Evolutionary conservation across 2,329 filamentous ascomycete genomes (phyloP).

Genomic region (Rhynchosporium secalis): DNA sequence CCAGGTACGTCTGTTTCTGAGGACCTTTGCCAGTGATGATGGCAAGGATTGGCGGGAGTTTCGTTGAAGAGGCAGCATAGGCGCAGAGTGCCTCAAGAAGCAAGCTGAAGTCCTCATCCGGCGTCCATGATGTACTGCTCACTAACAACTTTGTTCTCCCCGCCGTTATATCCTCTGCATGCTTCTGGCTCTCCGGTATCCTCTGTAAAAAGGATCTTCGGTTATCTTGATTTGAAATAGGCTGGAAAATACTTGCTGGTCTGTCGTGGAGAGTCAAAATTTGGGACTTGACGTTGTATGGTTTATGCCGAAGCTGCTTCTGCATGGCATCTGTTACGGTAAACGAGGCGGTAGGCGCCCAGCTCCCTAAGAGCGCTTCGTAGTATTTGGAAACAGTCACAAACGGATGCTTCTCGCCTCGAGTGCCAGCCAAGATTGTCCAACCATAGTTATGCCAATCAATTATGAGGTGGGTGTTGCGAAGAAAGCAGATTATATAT

Average conservation of each 20-base stretch:
- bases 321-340: constrained; percentile 91
- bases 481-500: constrained; percentile 68
- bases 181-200: constrained; percentile 62
- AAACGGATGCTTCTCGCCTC: constrained; percentile 65
- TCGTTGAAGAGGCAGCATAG: constrained; percentile 59
- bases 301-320: constrained; percentile 60
- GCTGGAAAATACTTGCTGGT: constrained; percentile 79
- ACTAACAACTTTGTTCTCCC: constrained; percentile 71
- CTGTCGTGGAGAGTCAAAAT: constrained; percentile 81
- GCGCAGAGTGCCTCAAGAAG: constrained; percentile 77
- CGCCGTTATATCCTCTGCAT: constrained; percentile 59
- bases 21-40: constrained; percentile 96
- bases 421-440: constrained; percentile 74
- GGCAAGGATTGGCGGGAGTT: constrained; percentile 65
- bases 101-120: constrained; percentile 91
- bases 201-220: constrained; percentile 62
- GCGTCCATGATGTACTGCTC: constrained; percentile 95
- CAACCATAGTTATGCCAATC: constrained; percentile 99
- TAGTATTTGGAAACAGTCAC: constrained; percentile 76
- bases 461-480: constrained; percentile 80
- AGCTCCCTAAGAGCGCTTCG: constrained; percentile 69
- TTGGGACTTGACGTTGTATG: constrained; percentile 64
- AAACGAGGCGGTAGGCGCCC: constrained; percentile 71
- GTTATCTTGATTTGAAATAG: constrained; percentile 50
- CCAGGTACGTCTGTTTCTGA: constrained; percentile 73